Percentiles rank a stretch among this genome's conserved stretches.
phyloP scores from a whole-genome alignment of 1,284 basidiomycete species.

The Puccinia triticina region DNA sequence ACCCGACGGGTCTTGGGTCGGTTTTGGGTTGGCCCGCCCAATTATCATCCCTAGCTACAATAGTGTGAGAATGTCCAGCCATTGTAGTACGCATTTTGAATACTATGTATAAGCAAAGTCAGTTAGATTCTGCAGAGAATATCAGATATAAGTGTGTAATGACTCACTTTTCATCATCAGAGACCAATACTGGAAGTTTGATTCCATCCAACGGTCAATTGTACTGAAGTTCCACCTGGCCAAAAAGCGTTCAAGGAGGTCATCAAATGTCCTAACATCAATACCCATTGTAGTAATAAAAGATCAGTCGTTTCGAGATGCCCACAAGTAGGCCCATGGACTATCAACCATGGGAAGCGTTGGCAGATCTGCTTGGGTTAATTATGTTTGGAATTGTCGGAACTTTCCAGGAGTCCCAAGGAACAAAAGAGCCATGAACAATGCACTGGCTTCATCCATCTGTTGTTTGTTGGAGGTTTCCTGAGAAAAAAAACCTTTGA shows the following conservation, averaged over 20 bases:
- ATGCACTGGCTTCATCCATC: too few species aligned
- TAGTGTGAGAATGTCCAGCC: neutral
- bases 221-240: neutral
- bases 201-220: neutral
- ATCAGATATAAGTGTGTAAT: neutral
- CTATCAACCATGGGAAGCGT: neutral
- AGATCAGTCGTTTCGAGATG: neutral
- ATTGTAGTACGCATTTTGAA: neutral
- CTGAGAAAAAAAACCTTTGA: too few species aligned
- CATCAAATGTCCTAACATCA: neutral
- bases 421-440: too few species aligned
- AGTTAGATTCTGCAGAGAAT: neutral
- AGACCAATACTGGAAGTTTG: neutral
- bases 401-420: too few species aligned
- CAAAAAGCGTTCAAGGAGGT: neutral
- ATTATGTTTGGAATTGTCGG: neutral
- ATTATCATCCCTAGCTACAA: too few species aligned
- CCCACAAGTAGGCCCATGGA: neutral
- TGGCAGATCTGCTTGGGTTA: neutral
- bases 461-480: too few species aligned
- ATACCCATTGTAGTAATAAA: neutral
- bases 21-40: too few species aligned
- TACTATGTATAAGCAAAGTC: neutral
- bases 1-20: too few species aligned
- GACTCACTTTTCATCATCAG: neutral